Base-by-base conservation (phyloP, 306 rosid genomes). In the Sicyos baderoa region DNA sequence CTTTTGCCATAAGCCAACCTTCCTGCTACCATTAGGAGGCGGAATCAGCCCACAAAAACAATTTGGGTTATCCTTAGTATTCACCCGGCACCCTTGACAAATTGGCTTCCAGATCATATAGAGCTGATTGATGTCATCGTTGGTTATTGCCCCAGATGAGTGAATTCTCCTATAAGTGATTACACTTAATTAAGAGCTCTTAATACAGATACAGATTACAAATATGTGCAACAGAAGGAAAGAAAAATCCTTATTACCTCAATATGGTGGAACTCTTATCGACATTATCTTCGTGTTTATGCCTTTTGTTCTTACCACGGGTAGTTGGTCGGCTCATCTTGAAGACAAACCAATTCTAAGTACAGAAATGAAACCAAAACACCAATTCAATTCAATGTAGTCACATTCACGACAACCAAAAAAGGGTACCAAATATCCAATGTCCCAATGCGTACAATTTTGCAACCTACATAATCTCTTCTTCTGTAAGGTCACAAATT, bases 11-110 rank as follows among this genome's bases (percentile, higher is more conserved):
- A 93, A 71, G 16, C 98, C 98, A 71, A 79, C 68, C 76, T 93
- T 93, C 29, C 97, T 79, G 71, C 82, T 55, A 69, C 97, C 97
- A 79, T 72, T 89, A 50, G 74, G 80, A 32, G 98, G 89, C 3
- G 98, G 98, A 82, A 88, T 67, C 71, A 93, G 79, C 23, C 90
- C 98, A 79, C 98, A 93, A n/a, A 89, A 89, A 80, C 98, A 93
- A 79, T 93, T 93, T 3, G 98, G 98, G 80, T 88, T 93, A 61
- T 93, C 98, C 81, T 88, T 93, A 53, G 70, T 78, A 70, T 89
- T 93, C 48, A 86, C 81, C 44, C 98, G 96, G 75, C 98, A 93
- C n/a, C 97, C 95, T 54, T 89, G 91, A 81, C 98, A 93, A 56
- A 81, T 75, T 0, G 94, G 94, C 84, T 88, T 93, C 73, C 78